phyloP scores from a whole-genome alignment of 2,329 filamentous ascomycete species.

The Trichophyton simii region DNA sequence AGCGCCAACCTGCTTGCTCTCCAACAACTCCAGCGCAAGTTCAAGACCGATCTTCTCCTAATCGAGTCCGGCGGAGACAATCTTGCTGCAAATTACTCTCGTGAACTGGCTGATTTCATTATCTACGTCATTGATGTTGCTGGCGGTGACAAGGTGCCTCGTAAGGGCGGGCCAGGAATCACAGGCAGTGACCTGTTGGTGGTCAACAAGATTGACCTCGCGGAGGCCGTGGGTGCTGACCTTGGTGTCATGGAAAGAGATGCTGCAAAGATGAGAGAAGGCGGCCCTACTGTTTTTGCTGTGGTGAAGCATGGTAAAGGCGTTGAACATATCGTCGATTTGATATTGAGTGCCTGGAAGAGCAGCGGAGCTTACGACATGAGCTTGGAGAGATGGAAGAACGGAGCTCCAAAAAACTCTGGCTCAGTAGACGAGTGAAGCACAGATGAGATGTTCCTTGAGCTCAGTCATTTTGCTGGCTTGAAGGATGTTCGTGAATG shows the following conservation, averaged over 20 bases:
- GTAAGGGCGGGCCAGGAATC: constrained; percentile 93
- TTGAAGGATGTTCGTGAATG: neutral
- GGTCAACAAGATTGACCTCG: constrained; percentile 95
- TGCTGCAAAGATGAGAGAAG: constrained; percentile 86
- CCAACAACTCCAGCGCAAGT: constrained; percentile 72
- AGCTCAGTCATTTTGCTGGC: neutral
- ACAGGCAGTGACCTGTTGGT: constrained; percentile 89
- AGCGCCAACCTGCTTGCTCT: constrained; percentile 84
- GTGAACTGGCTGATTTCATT: constrained; percentile 93
- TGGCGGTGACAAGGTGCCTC: constrained; percentile 89
- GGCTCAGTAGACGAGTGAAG: constrained; percentile 17
- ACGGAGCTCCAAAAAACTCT: constrained; percentile 27
- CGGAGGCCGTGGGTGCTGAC: constrained; percentile 81
- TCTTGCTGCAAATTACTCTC: constrained; percentile 87
- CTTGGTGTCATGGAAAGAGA: constrained; percentile 89
- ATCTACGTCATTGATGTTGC: constrained; percentile 97
- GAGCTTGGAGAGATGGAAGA: constrained; percentile 34
- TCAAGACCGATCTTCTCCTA: constrained; percentile 69
- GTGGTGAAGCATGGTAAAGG: constrained; percentile 89
- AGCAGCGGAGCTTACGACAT: constrained; percentile 58
- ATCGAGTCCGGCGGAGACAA: constrained; percentile 97
- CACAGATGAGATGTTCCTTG: neutral
- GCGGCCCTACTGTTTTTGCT: constrained; percentile 87
- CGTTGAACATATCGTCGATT: constrained; percentile 71
- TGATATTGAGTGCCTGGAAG: constrained; percentile 88